Conservation (phyloP, 2,329 filamentous ascomycete genomes). For the Dothiorella sarmentorum region DNA sequence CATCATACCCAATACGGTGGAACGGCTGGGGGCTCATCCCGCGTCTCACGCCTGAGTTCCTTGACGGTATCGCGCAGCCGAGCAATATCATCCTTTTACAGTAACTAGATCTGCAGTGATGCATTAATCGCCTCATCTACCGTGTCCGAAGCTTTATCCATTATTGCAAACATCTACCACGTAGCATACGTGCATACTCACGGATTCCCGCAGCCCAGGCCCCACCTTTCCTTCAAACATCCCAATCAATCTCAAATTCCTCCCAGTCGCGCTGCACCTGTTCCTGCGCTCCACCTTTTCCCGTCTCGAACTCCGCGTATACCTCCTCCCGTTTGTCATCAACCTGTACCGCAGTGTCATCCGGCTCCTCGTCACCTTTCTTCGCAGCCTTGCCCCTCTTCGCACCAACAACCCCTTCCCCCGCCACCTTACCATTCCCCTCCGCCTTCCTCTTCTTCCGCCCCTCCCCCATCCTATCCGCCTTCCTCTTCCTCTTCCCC, state of each 20-base stretch:
- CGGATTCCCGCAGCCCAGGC: background rate
- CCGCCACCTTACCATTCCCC: background rate
- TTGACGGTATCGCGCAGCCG: background rate
- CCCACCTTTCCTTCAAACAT: background rate
- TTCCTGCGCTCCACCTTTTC: background rate
- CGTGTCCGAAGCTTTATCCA: background rate
- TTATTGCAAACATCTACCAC: no score
- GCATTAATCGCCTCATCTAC: background rate
- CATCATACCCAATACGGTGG: background rate
- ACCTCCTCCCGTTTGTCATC: background rate
- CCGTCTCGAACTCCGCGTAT: background rate
- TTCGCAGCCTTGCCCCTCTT: background rate
- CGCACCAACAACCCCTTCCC: background rate
- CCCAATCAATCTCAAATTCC: slow-evolving; percentile 6
- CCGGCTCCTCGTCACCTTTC: background rate
- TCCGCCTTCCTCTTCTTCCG: background rate
- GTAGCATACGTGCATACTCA: background rate
- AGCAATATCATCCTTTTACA: background rate
- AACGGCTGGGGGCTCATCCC: background rate
- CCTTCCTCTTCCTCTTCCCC: background rate
- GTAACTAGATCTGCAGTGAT: background rate
- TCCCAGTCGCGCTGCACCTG: background rate
- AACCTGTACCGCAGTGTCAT: background rate
- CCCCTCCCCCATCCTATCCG: background rate
- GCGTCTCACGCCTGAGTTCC: background rate